Evolutionary conservation across 805 yeast species (phyloP).

Genomic region (Phaffomyces antillensis): DNA sequence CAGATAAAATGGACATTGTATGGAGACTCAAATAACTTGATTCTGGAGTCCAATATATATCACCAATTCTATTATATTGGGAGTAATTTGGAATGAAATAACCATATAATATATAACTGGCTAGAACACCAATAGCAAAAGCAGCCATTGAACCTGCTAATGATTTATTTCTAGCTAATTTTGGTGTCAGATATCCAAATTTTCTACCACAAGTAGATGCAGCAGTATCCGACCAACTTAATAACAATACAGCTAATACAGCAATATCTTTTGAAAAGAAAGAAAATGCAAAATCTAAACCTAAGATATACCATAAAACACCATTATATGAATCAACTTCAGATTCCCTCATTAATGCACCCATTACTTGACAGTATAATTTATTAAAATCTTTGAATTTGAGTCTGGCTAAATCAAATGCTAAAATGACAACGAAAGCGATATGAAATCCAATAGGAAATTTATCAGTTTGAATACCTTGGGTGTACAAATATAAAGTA

Average conservation of each 20-base stretch:
- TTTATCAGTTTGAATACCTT: conserved; percentile 46
- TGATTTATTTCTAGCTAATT: conserved; percentile 66
- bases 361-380: conserved; percentile 58
- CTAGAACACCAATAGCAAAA: conserved; percentile 57
- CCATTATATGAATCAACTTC: conserved; percentile 78
- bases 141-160: conserved; percentile 91
- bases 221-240: conserved; percentile 97
- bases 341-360: conserved; percentile 77
- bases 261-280: conserved; percentile 76
- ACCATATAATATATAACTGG: conserved; percentile 67
- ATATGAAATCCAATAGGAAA: conserved; percentile 54
- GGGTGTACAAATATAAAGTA: conserved; percentile 64
- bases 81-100: conserved; percentile 58
- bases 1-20: conserved; percentile 53
- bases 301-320: conserved; percentile 79
- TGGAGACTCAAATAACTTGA: conserved; percentile 50
- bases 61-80: conserved; percentile 47
- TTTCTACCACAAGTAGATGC: conserved; percentile 91
- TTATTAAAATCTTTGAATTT: conserved; percentile 53
- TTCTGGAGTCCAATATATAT: conserved; percentile 59
- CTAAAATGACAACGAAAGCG: conserved; percentile 48
- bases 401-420: conserved; percentile 65
- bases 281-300: conserved; percentile 63
- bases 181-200: conserved; percentile 79
- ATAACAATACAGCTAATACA: conserved; percentile 64